Conservation (phyloP, 345 rosid species). For the Syzygium grande region DNA sequence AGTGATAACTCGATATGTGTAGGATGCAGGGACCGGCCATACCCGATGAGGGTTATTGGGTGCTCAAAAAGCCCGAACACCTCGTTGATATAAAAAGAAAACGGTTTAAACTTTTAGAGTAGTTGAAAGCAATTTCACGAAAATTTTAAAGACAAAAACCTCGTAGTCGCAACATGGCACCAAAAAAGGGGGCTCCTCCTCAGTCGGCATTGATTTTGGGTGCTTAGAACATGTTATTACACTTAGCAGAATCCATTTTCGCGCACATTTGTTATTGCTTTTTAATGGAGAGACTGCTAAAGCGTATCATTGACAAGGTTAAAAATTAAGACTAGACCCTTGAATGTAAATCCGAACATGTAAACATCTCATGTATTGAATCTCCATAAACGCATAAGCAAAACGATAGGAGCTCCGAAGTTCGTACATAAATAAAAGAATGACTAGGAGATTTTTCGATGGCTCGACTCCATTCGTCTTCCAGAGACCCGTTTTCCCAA, state of each 20-base stretch:
- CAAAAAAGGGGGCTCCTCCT: neutral
- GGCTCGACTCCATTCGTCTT: neutral
- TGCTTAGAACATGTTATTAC: neutral
- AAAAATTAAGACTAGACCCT: neutral
- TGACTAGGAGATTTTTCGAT: neutral
- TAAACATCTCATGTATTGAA: neutral
- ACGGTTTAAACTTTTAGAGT: rapidly evolving
- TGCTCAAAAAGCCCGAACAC: rapidly evolving
- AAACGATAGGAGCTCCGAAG: neutral
- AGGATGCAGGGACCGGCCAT: rapidly evolving
- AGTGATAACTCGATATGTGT: neutral
- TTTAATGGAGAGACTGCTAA: neutral
- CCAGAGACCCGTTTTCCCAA: neutral
- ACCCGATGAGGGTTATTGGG: neutral
- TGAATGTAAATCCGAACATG: neutral
- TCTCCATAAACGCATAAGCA: neutral
- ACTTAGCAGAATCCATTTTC: neutral
- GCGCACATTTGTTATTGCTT: neutral
- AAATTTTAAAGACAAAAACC: neutral
- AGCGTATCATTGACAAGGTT: neutral
- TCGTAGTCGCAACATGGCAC: rapidly evolving
- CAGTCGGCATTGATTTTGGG: neutral
- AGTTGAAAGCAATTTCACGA: rapidly evolving
- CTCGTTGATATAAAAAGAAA: neutral
- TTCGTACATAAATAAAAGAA: neutral